Base-by-base conservation (phyloP, 805 yeast genomes). In the Schizosaccharomyces japonicus region DNA sequence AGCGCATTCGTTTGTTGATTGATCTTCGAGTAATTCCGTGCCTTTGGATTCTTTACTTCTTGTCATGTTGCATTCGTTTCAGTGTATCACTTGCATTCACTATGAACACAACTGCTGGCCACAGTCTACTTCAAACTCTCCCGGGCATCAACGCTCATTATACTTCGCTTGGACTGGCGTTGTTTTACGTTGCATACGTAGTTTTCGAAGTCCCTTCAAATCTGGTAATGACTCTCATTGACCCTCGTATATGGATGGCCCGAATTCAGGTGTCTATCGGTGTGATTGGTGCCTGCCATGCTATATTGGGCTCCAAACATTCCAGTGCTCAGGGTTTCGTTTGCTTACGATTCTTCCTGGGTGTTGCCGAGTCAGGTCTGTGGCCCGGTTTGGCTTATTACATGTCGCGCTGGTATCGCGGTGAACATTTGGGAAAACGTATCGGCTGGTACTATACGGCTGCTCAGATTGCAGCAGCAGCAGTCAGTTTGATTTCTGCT, bases 381-480 rank as follows among this genome's bases (percentile, higher is more conserved):
- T 78, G 78, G 63, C 85, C 85, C 1, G 78, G 81, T 7, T 67
- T 82, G 78, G 73, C 83, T 21, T 82, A 81, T 61, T 82, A 82
- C 56, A 67, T 82, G 39, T 73, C 85, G 0, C 63, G 81, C 55
- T 82, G 92, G 87, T 82, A 82, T 57, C 94, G 94, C 1, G 71
- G 76, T 47, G 75, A 78, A 44, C 66, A 90, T 50, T 71, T 75
- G 53, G 80, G 92, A 2, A 70, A 72, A 52, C 67, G 94, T 57
- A 78, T 82, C 52, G 94, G 94, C 1, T 82, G 78, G 63, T 82
- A 82, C 60, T 82, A 78, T 61, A 82, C 94, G 1, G 94, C 94
- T 19, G 92, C 94, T 1, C 94, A 82, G 61, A 59, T 82, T n/a
- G 75, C 85, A 42, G 85, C 93, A 1, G 75, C 93, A n/a, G 87